phyloP scores from a whole-genome alignment of 2,329 filamentous ascomycete genomes.

The Pseudofabraea citricarpa region DNA sequence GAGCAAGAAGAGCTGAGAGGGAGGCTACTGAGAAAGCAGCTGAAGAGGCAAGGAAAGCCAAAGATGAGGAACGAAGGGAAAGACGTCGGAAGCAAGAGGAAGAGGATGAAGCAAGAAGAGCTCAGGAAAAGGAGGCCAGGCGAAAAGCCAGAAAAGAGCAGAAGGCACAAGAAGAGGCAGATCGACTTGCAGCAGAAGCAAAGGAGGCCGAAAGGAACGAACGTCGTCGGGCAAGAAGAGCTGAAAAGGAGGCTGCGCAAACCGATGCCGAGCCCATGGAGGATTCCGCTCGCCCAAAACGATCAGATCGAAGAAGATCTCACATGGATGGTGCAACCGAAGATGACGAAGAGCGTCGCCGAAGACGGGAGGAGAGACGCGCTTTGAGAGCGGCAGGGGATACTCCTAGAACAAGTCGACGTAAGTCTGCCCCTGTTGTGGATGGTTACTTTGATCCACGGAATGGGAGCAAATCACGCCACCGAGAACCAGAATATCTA shows the following conservation, averaged over 20 bases:
- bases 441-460: slow-evolving; percentile 42
- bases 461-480: slow-evolving; percentile 34
- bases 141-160: slow-evolving; percentile 51
- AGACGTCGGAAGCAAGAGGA: slow-evolving; percentile 51
- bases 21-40: slow-evolving; percentile 44
- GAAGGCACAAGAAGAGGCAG: slow-evolving; percentile 40
- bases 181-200: slow-evolving; percentile 27
- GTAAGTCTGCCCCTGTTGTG: slow-evolving; percentile 36
- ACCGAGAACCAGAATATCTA: slow-evolving; percentile 19
- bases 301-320: slow-evolving; percentile 44
- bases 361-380: slow-evolving; percentile 48
- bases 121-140: slow-evolving; percentile 55
- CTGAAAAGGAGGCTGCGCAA: slow-evolving; percentile 37
- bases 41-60: slow-evolving; percentile 48
- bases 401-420: slow-evolving; percentile 31
- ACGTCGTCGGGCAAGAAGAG: slow-evolving; percentile 39
- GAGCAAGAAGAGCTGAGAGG: slow-evolving; percentile 49
- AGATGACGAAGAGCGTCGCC: slow-evolving; percentile 49
- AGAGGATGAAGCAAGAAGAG: slow-evolving; percentile 47
- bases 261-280: slow-evolving; percentile 42
- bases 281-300: slow-evolving; percentile 34
- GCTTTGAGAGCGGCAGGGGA: slow-evolving; percentile 31
- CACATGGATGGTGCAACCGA: slow-evolving; percentile 39
- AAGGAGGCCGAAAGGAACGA: slow-evolving; percentile 46
- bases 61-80: slow-evolving; percentile 53